Evolutionary conservation across 352 stramenopile species (phyloP).

Genomic region (Pythium grandisporangium): DNA sequence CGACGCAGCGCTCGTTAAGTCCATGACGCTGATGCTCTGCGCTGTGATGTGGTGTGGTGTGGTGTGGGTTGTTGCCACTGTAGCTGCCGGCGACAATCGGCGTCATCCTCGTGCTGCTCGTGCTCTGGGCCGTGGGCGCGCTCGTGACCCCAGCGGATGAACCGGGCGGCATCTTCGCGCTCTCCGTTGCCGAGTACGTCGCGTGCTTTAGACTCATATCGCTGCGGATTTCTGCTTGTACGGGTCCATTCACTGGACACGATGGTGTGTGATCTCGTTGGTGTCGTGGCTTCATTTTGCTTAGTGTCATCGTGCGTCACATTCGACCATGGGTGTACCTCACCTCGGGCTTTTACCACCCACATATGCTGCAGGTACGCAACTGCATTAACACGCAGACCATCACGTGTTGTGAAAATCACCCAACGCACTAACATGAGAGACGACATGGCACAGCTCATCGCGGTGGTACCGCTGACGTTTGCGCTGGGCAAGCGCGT

Average conservation of each 20-base stretch:
- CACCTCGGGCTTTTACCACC: slow-evolving; percentile 81
- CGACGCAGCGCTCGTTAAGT: too few species aligned
- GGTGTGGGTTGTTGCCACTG: too few species aligned
- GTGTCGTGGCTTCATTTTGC: too few species aligned
- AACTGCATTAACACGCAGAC: not conserved
- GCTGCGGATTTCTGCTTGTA: not conserved
- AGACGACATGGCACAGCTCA: slow-evolving; percentile 23
- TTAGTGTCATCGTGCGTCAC: slow-evolving; percentile 72
- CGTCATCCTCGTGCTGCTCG: slow-evolving; percentile 45
- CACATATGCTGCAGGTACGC: slow-evolving; percentile 56
- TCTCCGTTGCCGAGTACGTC: slow-evolving; percentile 78
- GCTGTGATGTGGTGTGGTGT: too few species aligned
- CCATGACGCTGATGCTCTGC: too few species aligned
- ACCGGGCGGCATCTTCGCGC: slow-evolving; percentile 48
- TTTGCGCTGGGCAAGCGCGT: slow-evolving; percentile 72
- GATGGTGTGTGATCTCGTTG: not conserved
- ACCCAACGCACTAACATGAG: too few species aligned
- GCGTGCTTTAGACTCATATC: too few species aligned
- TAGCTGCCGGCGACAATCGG: slow-evolving; percentile 66
- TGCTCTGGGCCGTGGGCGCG: slow-evolving; percentile 67
- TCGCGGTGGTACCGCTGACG: slow-evolving; percentile 48
- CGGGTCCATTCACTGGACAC: not conserved
- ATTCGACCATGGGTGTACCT: slow-evolving; percentile 84
- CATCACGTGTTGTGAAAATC: too few species aligned
- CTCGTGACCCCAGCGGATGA: slow-evolving; percentile 67